Evolutionary conservation across 1,139 yeast genomes (phyloP).

Genomic region (Yamadazyma membranifaciens): DNA sequence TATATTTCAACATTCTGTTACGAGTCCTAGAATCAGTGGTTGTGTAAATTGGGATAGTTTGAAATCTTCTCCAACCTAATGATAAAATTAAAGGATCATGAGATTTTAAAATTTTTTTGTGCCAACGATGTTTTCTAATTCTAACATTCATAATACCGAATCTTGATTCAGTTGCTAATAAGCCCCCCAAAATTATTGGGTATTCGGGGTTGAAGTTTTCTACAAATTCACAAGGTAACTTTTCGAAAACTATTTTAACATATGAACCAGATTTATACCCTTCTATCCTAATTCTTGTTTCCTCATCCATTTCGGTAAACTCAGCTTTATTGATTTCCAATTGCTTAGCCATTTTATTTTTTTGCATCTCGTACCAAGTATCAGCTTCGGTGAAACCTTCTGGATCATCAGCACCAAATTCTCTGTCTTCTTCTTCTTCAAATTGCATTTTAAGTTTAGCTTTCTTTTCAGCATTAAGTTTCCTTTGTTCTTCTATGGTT

Average conservation of each 20-base stretch:
- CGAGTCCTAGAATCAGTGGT: constrained; percentile 97
- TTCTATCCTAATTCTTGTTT: constrained; percentile 76
- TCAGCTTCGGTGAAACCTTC: constrained; percentile 78
- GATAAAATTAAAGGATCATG: constrained; percentile 94
- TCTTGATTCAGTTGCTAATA: constrained; percentile 84
- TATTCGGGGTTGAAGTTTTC: constrained; percentile 81
- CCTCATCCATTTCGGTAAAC: constrained; percentile 69
- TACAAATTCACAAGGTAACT: constrained; percentile 86
- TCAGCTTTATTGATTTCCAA: constrained; percentile 87
- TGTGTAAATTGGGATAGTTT: constrained; percentile 91
- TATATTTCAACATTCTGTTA: constrained; percentile 95
- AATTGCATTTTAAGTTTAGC: constrained; percentile 85
- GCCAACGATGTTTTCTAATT: constrained; percentile 98
- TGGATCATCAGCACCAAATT: constrained; percentile 69
- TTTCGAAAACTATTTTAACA: constrained; percentile 82
- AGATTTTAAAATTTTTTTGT: constrained; percentile 89
- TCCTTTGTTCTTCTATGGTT: constrained; percentile 69
- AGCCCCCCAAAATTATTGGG: constrained; percentile 89
- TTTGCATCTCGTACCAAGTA: constrained; percentile 97
- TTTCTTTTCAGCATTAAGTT: constrained; percentile 81
- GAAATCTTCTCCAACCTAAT: constrained; percentile 98
- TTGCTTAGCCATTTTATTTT: constrained; percentile 95
- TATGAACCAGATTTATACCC: constrained; percentile 94
- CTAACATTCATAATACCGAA: constrained; percentile 93
- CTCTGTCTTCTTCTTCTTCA: constrained; percentile 86